Base-by-base conservation (phyloP, 257 asterid genomes). In the Nicotiana knightiana region DNA sequence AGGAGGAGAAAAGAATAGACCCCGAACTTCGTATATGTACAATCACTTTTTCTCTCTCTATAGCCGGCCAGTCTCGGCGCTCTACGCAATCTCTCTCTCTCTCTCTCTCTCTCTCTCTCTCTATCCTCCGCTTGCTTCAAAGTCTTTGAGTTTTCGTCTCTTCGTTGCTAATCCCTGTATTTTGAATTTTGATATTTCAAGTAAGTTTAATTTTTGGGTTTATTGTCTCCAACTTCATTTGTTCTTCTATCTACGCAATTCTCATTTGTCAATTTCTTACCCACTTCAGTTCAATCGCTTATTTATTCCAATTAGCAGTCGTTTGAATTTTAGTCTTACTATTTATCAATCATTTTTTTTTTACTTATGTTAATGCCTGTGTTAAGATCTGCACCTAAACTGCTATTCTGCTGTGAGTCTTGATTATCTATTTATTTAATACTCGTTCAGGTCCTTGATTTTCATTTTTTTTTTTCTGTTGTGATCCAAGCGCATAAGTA, bases 21-120 rank as follows among this genome's bases (percentile, higher is more conserved):
- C 65, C 65, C 11, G 12, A 11, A 58, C 28, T 58, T 1, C 28
- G 30, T 57, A 57, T 9, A 57, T 17, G 63, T 71, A 64, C 11
- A 0, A 3, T 43, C 51, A 7, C 11, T 9, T 64, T 46, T 24
- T 79, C 85, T 70, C 66, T 26, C 84, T 68, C 85, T 80, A 81
- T 54, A 61, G 76, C 73, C 39, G 63, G 76, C 83, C 67, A 63
- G 66, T 54, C 84, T 82, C 64, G 67, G 80, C 83, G 87, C 87
- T 86, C 75, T 88, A 90, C 93, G 93, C 93, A 88, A 90, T 84
- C 92, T 85, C 88, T 84, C 86, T 87, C 46, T 28, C 30, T 1
- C 30, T 1, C 30, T 1, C 30, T n/a, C n/a, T n/a, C 86, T 87
- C 46, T 28, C 32, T 30, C 85, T 84, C 63, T 84, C 84, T 76